Percentiles rank a stretch among this genome's conserved stretches.
phyloP scores from a whole-genome alignment of 192 early-diverging fungal genomes.

The Kappamyces sp. region DNA sequence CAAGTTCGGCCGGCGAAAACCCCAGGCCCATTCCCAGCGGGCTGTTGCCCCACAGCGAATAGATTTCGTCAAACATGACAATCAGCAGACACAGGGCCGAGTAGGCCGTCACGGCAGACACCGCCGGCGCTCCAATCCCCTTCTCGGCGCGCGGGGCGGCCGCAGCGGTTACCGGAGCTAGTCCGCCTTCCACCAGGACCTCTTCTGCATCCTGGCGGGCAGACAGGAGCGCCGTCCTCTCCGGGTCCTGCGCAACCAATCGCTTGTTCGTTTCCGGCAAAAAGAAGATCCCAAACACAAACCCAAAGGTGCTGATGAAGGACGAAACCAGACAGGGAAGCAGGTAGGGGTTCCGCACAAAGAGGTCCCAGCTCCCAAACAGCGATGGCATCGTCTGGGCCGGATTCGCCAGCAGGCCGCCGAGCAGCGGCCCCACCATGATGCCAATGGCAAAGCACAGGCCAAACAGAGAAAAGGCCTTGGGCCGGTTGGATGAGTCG shows the following conservation, averaged over 20 bases:
- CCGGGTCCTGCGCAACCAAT: background rate
- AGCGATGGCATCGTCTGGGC: conserved; percentile 53
- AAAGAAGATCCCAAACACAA: conserved; percentile 50
- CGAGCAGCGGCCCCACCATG: conserved; percentile 58
- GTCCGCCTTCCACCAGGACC: conserved; percentile 19
- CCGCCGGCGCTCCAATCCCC: conserved; percentile 9
- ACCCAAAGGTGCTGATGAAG: conserved; percentile 54
- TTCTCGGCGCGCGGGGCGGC: too few relatives aligned
- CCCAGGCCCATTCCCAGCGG: conserved; percentile 35
- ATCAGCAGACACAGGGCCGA: conserved; percentile 27
- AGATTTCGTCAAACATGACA: conserved; percentile 38
- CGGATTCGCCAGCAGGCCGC: conserved; percentile 76
- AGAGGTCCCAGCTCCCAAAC: conserved; percentile 57
- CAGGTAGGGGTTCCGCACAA: conserved; percentile 68
- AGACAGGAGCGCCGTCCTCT: conserved; percentile 4
- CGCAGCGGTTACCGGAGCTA: background rate
- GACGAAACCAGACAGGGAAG: conserved; percentile 75
- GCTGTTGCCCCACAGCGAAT: conserved; percentile 30
- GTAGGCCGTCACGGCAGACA: conserved; percentile 27
- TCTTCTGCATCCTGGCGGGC: background rate
- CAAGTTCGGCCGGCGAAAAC: conserved; percentile 16
- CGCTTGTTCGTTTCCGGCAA: conserved; percentile 31
- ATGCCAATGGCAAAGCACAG: conserved; percentile 63
- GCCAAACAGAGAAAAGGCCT: conserved; percentile 72
- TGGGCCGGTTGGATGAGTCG: conserved; percentile 69